Percentiles rank a stretch among this genome's conserved stretches.
These are phyloP conservation scores for Blepharisma japonicum DNA, from an alignment of 73 alveolate species.

Conservation along the genomic window DNA sequence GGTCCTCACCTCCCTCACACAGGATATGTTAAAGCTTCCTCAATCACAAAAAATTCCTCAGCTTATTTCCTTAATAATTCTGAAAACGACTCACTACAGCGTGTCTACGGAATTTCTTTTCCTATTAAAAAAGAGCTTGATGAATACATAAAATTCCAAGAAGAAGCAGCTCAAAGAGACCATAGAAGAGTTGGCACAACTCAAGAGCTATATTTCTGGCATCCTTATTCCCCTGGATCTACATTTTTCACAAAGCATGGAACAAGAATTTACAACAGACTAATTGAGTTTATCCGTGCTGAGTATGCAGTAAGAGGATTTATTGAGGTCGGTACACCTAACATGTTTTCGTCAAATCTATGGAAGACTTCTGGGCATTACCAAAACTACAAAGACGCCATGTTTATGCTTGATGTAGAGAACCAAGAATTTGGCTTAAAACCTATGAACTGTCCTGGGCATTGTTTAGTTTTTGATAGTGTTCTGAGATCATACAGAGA, in stretches of 20 bases:
- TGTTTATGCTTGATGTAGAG: conserved; percentile 94
- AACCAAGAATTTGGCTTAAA: conserved; percentile 97
- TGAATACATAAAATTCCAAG: conserved; percentile 89
- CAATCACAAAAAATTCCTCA: conserved; percentile 96
- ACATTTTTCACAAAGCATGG: conserved; percentile 97
- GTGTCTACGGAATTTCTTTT: conserved; percentile 99
- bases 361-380: conserved; percentile 99
- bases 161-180: conserved; percentile 99
- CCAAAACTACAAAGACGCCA: conserved; percentile 97
- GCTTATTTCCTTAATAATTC: conserved; percentile 99
- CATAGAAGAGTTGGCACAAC: conserved; percentile 98
- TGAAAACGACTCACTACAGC: conserved; percentile 94
- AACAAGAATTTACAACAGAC: conserved; percentile 82
- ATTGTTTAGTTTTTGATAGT: conserved; percentile 85
- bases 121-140: conserved; percentile 95
- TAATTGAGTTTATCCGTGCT: conserved; percentile 88
- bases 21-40: conserved; percentile 94
- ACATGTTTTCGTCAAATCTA: conserved; percentile 88
- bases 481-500: conserved; percentile 96
- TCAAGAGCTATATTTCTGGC: conserved; percentile 93
- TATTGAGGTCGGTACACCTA: conserved; percentile 97
- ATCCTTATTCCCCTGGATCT: conserved; percentile 98
- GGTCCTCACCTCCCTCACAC: conserved; percentile 99
- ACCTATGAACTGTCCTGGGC: conserved; percentile 99
- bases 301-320: conserved; percentile 97